Evolutionary conservation across 2,329 filamentous ascomycete species (phyloP), one percentile per base, ranked within the genome.

Genomic region (Cercospora zeina): DNA sequence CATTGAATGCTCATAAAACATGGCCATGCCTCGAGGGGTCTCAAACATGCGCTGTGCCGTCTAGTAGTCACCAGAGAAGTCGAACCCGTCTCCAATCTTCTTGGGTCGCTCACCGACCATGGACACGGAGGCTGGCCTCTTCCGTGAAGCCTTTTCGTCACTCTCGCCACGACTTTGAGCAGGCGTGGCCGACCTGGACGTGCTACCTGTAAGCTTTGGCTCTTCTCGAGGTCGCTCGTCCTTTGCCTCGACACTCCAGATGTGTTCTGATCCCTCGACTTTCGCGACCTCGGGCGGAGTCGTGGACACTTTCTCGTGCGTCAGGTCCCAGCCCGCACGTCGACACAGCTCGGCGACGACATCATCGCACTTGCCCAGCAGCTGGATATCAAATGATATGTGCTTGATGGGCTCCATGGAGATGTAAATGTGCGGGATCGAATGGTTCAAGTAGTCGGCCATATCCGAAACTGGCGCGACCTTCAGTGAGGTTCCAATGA

Each of bases 391-490:
- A 70, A 99, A 97, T 74, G 96, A 91, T 74, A 96, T 90, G 76
- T 97, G 93, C 36, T 82, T 83, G 59, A 96, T 90, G 2, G 91
- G 88, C 79, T 87, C 72, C 27, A 71, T 64, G 1, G 72, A 74
- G 31, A 76, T 72, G 65, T 73, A 76, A 37, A 76, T 71, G 27
- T 74, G 72, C 27, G 74, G 74, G 1, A 75, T 69, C 1, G 67
- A 56, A 14, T 69, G 63, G 4, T 72, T 67, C 2, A 76, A 59
- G 51, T 69, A 69, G 49, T 75, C 71, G 1, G 73, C 71, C 69
- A 99, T 91, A 76, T 97, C 93, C 34, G 90, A 93, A 2, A 99
- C 95, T 34, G 95, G 95, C 1, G 91, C 92, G 2, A 99, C 95
- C 76, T 97, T 97, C 73, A 99, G 86, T 31, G 89, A 95, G 0